phyloP scores from a whole-genome alignment of 2,329 filamentous ascomycete genomes.

The Bipolaris gigantea region DNA sequence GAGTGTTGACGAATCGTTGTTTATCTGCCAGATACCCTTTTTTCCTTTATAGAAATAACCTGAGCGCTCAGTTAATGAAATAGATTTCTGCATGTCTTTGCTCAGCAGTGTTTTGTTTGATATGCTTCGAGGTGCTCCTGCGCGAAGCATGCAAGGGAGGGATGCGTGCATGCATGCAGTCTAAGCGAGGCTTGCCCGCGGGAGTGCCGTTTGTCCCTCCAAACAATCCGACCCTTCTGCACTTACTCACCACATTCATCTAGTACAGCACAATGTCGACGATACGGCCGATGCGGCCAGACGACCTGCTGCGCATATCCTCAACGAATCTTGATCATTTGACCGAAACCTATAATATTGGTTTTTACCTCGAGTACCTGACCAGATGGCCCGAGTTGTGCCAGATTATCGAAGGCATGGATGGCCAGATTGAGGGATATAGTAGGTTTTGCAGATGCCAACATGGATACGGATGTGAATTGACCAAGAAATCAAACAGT shows the following conservation, averaged over 20 bases:
- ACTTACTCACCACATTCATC: not conserved
- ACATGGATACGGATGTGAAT: not conserved
- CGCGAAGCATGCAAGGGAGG: not conserved
- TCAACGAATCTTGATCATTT: conserved; percentile 93
- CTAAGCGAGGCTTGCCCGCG: conserved; percentile 25
- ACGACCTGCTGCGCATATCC: conserved; percentile 84
- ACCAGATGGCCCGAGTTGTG: conserved; percentile 95
- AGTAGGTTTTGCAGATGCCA: conserved; percentile 56
- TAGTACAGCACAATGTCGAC: conserved; percentile 65
- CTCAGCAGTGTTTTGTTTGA: not conserved
- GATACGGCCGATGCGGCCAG: conserved; percentile 70
- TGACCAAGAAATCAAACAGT: conserved; percentile 56
- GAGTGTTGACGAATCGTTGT: conserved; percentile 4
- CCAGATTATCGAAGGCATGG: conserved; percentile 82
- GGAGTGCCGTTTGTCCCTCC: conserved; percentile 10
- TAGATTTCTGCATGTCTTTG: not conserved
- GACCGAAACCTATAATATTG: conserved; percentile 96
- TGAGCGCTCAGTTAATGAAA: not conserved
- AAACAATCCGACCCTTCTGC: not conserved
- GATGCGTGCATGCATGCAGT: conserved; percentile 1
- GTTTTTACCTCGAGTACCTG: conserved; percentile 94
- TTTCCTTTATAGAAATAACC: conserved; percentile 2
- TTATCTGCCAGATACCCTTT: conserved; percentile 23
- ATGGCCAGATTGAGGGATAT: conserved; percentile 91
- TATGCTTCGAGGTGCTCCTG: not conserved